Base-by-base conservation (phyloP, 139 green algal species). In the Diplosphaera chodatii region DNA sequence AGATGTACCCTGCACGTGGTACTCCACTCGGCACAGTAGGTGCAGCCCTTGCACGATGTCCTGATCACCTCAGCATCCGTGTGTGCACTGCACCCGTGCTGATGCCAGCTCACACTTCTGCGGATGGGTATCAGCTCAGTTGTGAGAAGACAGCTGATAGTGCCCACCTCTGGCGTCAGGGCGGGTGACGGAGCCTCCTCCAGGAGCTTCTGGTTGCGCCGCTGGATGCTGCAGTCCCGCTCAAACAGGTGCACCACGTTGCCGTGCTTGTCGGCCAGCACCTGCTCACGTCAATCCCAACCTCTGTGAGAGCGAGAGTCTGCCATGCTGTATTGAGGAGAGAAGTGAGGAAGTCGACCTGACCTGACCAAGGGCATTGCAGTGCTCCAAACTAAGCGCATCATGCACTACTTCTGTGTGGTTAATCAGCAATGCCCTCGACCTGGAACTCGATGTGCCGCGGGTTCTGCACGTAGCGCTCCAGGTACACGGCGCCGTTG, bases 391-490 rank as follows among this genome's bases (percentile, higher is more conserved):
- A 6, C 37, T 48, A n/a, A n/a, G n/a, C n/a, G n/a, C n/a, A n/a
- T n/a, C n/a, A n/a, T n/a, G n/a, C n/a, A n/a, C n/a, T n/a, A n/a
- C n/a, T n/a, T n/a, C n/a, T n/a, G 37, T 48, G 37, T 21, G 13
- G 8, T 48, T 48, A 48, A 8, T 8, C 8, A 48, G 13, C 10
- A 13, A 13, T 4, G 18, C 2, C 33, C 5, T 77, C 1, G 67
- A 87, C 88, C 88, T 97, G 91, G 87, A 98, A 97, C 85, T 98
- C 94, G 64, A 98, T 97, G 85, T 98, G 94, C 68, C 93, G 87
- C 0, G 94, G 94, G 85, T 97, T 92, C 40, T 86, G 70, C 27
- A 98, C 83, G 72, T 84, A 93, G 13, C 92, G 83, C 88, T 98
- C 94, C 63, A 98, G 92, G 85, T 98, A 98, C 16, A 95, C 87